Base-by-base conservation (phyloP, 352 stramenopile species). In the Phytopythium cucurbitacearum region DNA sequence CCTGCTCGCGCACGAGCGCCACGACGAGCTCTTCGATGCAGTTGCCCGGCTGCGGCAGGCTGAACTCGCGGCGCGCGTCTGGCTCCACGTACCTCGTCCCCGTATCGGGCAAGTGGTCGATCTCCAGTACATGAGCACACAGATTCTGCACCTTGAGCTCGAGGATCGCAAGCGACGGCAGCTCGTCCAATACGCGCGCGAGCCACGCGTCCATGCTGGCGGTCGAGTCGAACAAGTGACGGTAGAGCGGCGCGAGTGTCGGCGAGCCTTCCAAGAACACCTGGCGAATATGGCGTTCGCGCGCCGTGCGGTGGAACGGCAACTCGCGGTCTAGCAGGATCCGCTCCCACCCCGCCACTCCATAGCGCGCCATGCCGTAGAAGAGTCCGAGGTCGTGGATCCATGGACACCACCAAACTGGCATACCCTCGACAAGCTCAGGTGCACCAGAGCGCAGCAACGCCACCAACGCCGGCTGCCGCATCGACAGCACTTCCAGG, bases 381-480 rank as follows among this genome's bases (percentile, higher is more conserved):
- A 95, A 79, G 8, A 93, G 41, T 3, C 70, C 80, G 13, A 90
- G 54, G 49, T 95, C 85, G 53, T 95, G 85, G 32, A 94, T 76
- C 85, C 85, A 95, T 9, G 85, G 85, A 58, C 85, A 95, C 85
- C 85, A 95, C 85, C 85, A 95, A 34, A 92, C 78, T 4, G 85
- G 85, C 82, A 95, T 93, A 45, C 85, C 69, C 8, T 69, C 56
- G 40, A 92, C 81, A 7, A 92, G 62, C 44, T 71, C 60, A 5
- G 71, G 56, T 21, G 62, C 73, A 28, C 85, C 83, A 2, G 83
- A 94, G 0, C 80, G 70, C 34, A 95, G 58, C 33, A 77, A 65
- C 47, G 60, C 48, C 5, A 80, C 60, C 10, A 95, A 51, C n/a
- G 65, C 64, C 16, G 34, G 41, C 36, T 64, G 62, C 15, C 65